Base-by-base conservation (phyloP, 2,329 filamentous ascomycete genomes). In the Clonostachys rosea region DNA sequence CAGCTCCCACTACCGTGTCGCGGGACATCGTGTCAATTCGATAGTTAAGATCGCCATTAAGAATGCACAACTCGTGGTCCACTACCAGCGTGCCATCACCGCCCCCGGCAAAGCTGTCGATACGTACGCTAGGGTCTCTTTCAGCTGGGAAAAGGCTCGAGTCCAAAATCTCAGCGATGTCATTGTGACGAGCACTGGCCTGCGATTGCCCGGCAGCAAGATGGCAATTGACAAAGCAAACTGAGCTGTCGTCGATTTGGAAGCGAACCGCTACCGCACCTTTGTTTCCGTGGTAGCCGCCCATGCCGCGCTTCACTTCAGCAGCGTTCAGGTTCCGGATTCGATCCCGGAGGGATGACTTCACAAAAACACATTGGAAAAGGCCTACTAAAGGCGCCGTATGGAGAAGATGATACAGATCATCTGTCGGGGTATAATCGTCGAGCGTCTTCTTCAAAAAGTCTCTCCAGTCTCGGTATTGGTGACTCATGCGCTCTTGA, bases 211-310 rank as follows among this genome's bases (percentile, higher is more conserved):
- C 94, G 1, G 94, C 94, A 16, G 94, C 94, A 49, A 99, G 73
- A 79, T 99, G 94, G 63, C 94, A 99, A 62, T 99, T 99, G 69
- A 97, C 81, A 66, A 99, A 92, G 69, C 94, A 99, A 35, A 99
- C 68, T 2, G 92, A 96, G 44, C 86, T 94, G 65, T 99, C 91
- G 59, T 99, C 94, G 3, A 99, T 70, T 57, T 91, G 78, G 67
- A 99, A 96, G n/a, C 94, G 88, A 37, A 96, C 79, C 35, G 95
- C 79, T 35, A 97, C 81, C 17, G 91, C 94, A 52, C 94, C 94
- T 72, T 99, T 99, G 71, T 99, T 99, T 33, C 94, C 94, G 61
- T 97, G 90, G 52, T 92, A 72, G 16, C 94, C 94, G 44, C 91
- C 92, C 87, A 99, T 94, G 46, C 94, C 94, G 49, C 94, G 86